Conservation (phyloP, 139 green algal species). For the Yamagishiella unicocca region DNA sequence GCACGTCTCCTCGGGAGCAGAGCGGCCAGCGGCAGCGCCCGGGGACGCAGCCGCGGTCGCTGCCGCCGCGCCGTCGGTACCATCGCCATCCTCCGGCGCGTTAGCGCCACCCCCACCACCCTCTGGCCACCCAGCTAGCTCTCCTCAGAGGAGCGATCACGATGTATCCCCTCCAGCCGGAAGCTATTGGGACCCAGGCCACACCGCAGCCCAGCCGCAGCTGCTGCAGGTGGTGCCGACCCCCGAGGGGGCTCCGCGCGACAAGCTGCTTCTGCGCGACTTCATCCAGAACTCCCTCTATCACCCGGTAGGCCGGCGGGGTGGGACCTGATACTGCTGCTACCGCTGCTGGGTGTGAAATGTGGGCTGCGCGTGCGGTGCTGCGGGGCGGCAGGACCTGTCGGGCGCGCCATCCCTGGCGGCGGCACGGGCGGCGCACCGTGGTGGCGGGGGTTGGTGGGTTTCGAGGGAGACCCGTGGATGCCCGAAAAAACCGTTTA, state of each 20-base stretch:
- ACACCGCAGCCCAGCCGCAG: background rate
- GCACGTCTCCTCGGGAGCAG: background rate
- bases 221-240: conserved; percentile 40
- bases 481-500: no score
- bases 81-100: background rate
- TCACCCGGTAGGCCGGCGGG: conserved; percentile 62
- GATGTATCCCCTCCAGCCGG: no score
- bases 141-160: background rate
- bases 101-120: background rate
- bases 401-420: no score
- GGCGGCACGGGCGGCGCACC: no score
- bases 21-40: background rate
- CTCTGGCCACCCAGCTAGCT: background rate
- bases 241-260: conserved; percentile 3
- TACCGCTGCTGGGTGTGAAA: no score
- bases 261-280: conserved; percentile 71
- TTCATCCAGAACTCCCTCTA: conserved; percentile 85
- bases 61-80: background rate
- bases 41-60: background rate
- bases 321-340: no score
- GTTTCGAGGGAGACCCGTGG: no score
- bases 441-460: no score
- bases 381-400: no score
- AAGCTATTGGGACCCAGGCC: no score
- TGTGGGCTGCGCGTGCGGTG: no score